phyloP scores from a whole-genome alignment of 176 grass and related monocot genomes.

The Triticum dicoccoides region DNA sequence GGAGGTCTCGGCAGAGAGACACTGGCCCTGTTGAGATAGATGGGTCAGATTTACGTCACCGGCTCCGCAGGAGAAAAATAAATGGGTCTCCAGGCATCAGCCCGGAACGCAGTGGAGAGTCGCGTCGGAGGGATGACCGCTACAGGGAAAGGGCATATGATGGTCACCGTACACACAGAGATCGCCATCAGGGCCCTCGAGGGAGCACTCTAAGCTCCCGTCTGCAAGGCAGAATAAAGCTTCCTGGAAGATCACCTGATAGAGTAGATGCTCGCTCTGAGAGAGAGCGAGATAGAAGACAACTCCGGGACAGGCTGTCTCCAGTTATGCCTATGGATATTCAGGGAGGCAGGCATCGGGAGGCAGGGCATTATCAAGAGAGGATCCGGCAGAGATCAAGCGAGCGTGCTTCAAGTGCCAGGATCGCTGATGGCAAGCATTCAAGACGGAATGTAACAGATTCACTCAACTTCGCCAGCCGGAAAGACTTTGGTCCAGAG shows the following conservation, averaged over 20 bases:
- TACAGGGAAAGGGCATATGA: constrained; percentile 43
- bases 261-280: constrained; percentile 43
- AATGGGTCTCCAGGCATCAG: constrained; percentile 45
- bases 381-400: constrained; percentile 38
- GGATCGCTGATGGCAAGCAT: constrained; percentile 34
- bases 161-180: constrained; percentile 31
- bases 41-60: constrained; percentile 81
- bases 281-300: constrained; percentile 56
- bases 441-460: constrained; percentile 37
- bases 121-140: constrained; percentile 36
- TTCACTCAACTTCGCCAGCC: constrained; percentile 39
- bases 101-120: constrained; percentile 36
- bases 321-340: constrained; percentile 40
- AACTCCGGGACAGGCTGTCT: constrained; percentile 47
- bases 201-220: constrained; percentile 57
- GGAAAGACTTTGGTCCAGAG: constrained; percentile 53
- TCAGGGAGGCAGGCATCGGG: constrained; percentile 34
- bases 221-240: constrained; percentile 81
- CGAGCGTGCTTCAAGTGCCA: constrained; percentile 42
- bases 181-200: constrained; percentile 32
- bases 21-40: constrained; percentile 38
- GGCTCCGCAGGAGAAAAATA: constrained; percentile 67
- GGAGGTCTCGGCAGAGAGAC: constrained; percentile 52
- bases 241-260: constrained; percentile 69
- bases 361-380: constrained; percentile 38